phyloP scores from a whole-genome alignment of 2,329 filamentous ascomycete genomes.

The Chrysoporthe deuterocubensis region DNA sequence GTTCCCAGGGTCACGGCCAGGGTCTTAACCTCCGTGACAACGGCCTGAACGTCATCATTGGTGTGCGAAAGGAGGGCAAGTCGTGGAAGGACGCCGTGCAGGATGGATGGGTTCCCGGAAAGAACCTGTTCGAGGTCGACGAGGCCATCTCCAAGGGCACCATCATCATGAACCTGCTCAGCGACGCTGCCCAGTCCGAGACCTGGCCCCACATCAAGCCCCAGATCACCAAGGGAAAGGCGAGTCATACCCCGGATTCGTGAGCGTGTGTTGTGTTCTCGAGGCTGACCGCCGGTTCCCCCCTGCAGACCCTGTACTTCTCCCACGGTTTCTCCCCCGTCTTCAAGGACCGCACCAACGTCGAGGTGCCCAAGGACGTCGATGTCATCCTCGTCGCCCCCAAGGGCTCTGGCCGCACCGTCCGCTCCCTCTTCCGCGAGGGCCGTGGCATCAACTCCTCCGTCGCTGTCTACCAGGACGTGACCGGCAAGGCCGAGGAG shows the following conservation, averaged over 20 bases:
- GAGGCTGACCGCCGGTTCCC: background rate
- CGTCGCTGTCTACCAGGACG: constrained; percentile 97
- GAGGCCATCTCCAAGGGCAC: constrained; percentile 93
- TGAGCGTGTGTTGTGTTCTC: background rate
- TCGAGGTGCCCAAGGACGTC: constrained; percentile 92
- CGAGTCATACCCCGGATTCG: constrained; percentile 45
- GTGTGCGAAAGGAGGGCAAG: constrained; percentile 96
- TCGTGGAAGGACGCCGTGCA: constrained; percentile 98
- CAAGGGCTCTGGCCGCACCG: constrained; percentile 98
- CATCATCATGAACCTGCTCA: constrained; percentile 99
- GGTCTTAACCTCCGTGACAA: constrained; percentile 99
- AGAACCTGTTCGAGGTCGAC: constrained; percentile 98
- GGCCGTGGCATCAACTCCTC: constrained; percentile 99
- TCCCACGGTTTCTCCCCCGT: constrained; percentile 99
- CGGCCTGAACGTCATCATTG: constrained; percentile 97
- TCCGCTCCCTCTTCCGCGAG: constrained; percentile 98
- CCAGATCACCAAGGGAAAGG: constrained; percentile 98
- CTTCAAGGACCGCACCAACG: constrained; percentile 99
- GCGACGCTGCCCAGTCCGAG: constrained; percentile 96
- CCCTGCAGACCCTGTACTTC: constrained; percentile 93
- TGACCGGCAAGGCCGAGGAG: constrained; percentile 97
- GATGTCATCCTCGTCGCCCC: constrained; percentile 99
- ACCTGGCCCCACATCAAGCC: constrained; percentile 99
- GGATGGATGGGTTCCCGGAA: constrained; percentile 97
- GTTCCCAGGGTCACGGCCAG: constrained; percentile 96